Base-by-base conservation (phyloP, 83 land plant species). In the Isoetes engelmannii region DNA sequence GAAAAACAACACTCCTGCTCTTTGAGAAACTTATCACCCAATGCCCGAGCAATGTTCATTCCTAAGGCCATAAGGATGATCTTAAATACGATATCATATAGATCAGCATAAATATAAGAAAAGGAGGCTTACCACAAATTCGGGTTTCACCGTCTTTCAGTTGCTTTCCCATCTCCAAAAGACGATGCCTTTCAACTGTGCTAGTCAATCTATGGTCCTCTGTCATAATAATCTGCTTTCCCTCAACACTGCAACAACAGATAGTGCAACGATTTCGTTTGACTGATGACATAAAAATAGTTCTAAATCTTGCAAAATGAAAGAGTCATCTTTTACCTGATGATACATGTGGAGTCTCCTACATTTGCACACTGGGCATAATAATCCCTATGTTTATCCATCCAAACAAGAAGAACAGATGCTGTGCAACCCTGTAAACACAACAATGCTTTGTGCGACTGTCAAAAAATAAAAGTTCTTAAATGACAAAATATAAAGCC, bases 351-450 rank as follows among this genome's bases (percentile, higher is more conserved):
- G 60, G 99, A 95, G 70, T 95, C 99, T 21, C 99, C 99, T 74
- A 95, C 85, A 81, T 95, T 95, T 57, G 97, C 99, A 87, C 99
- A 95, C 73, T 92, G 99, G 55, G 79, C 86, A 75, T 73, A 89
- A 56, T 76, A 71, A 47, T 75, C 84, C 65, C 73, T 76, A 63
- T 74, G 72, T 13, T 57, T 63, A 75, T 85, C 89, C 65, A 76
- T 47, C 99, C 99, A 95, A 53, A 95, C 59, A 71, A 95, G 72
- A 74, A 95, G 94, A 70, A 87, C 87, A 28, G 99, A 91, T 58
- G 99, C 99, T 64, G 97, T 92, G 81, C 99, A 95, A 45, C 99
- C 99, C 99, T 95, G 86, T 55, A 70, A 49, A 17, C 48, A 44
- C 48, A 45, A 9, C 50, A 53, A 41, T 41, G 47, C 0, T 64